A percentile compares a stretch with the other conserved stretches of the same genome.
Conservation (phyloP, 2,329 filamentous ascomycete species). For the Zymoseptoria pseudotritici region DNA sequence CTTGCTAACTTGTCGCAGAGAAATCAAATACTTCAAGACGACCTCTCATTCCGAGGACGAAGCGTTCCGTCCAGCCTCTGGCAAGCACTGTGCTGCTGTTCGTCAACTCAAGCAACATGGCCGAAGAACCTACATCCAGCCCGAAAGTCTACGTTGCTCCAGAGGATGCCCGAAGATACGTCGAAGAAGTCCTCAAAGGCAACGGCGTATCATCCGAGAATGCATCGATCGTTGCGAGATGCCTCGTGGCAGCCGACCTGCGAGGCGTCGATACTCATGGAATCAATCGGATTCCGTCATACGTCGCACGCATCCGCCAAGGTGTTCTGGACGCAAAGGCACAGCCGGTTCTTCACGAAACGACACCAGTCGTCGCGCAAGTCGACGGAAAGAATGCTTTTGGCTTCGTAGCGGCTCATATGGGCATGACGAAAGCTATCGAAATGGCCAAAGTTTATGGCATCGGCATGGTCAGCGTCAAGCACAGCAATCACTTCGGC, state of each 20-base stretch:
- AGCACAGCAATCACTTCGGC: constrained; percentile 74
- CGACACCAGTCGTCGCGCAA: constrained; percentile 64
- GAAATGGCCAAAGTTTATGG: constrained; percentile 57
- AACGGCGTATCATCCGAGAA: constrained; percentile 54
- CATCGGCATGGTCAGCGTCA: constrained; percentile 69
- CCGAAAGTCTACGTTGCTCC: constrained; percentile 20
- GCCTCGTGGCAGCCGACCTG: constrained; percentile 66
- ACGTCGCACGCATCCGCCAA: constrained; percentile 64
- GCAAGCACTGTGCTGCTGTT: background rate
- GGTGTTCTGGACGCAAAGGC: constrained; percentile 59
- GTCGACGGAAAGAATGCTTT: constrained; percentile 65
- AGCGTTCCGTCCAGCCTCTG: background rate
- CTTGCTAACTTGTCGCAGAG: background rate
- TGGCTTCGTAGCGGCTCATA: constrained; percentile 63
- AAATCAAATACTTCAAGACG: background rate
- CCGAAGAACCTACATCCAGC: constrained; percentile 6
- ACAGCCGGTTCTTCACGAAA: constrained; percentile 49
- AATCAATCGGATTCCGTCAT: constrained; percentile 69
- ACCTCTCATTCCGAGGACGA: background rate
- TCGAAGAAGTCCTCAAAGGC: constrained; percentile 49
- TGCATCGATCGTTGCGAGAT: constrained; percentile 57
- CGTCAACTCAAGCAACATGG: constrained; percentile 5
- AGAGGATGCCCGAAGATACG: constrained; percentile 36
- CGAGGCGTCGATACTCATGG: constrained; percentile 75
- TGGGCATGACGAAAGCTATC: constrained; percentile 61